Base-by-base conservation (phyloP, 805 yeast species). In the Nakazawaea anatomiae region DNA sequence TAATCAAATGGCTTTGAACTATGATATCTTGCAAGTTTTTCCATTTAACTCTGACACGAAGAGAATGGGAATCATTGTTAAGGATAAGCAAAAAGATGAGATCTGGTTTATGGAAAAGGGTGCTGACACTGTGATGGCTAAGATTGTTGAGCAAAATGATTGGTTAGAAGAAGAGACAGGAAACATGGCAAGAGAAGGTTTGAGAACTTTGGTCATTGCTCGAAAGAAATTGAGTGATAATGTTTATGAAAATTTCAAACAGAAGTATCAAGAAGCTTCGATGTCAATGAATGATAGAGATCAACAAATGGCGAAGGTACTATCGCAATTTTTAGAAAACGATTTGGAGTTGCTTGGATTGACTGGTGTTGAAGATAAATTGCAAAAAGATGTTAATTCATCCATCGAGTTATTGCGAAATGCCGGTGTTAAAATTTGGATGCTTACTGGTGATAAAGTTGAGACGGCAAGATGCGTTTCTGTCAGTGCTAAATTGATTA, bases 401-500 rank as follows among this genome's bases (percentile, higher is more conserved):
- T 89, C 97, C 0, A 83, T 94, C 52, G 99, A 94, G 70, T 74
- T 91, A 36, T 74, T 94, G 57, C 79, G 99, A 58, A 94, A 95
- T 68, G 99, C 98, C 0, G 99, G 98, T 4, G 82, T 95, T 51
- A 91, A 91, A 60, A 94, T 94, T 47, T 94, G 99, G 99, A 95
- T 94, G 99, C 72, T 94, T 45, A 94, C 99, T 0, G 99, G 99
- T 58, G 99, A 94, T 66, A 94, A 94, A 65, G 98, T 94, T 6
- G 99, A 94, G 69, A 94, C 99, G 0, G 99, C 99, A 1, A 82
- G 90, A 54, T 94, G 99, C 76, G 97, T 94, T 39, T 90, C 97
- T 25, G 87, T 95, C n/a, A 88, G 96, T 65, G 94, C 97, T 34
- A 85, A 91, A 61, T 77, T 94, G 47, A 92, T 94, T 31, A 77